Percentiles rank a stretch among this genome's conserved stretches.
phyloP scores from a whole-genome alignment of 2,329 filamentous ascomycete genomes.

The Penicillium freii region DNA sequence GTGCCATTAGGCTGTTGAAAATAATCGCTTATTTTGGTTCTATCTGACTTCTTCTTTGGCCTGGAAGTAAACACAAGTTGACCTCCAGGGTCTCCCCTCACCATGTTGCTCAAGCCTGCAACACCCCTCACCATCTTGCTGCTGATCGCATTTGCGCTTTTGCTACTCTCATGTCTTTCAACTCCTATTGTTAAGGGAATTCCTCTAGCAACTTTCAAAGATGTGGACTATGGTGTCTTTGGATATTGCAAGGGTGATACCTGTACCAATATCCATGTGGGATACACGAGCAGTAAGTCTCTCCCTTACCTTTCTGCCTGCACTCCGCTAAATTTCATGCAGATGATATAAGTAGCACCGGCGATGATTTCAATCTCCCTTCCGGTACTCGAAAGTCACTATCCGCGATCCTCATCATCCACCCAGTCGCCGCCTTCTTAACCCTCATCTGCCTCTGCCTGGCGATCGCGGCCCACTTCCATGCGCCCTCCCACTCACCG shows the following conservation, averaged over 20 bases:
- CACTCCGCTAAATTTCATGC: conserved; percentile 9
- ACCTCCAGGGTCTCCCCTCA: conserved; percentile 11
- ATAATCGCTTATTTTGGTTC: background rate
- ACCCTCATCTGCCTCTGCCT: conserved; percentile 81
- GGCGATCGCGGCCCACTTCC: conserved; percentile 78
- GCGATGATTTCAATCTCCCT: conserved; percentile 59
- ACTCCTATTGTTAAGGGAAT: conserved; percentile 85
- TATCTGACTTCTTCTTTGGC: background rate
- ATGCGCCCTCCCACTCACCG: conserved; percentile 82
- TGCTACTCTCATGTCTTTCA: conserved; percentile 85
- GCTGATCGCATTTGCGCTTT: conserved; percentile 76
- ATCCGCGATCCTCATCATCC: conserved; percentile 87
- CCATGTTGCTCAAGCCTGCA: conserved; percentile 80
- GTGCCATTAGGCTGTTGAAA: background rate
- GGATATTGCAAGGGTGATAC: conserved; percentile 69
- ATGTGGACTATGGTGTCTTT: conserved; percentile 86
- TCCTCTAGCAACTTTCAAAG: conserved; percentile 73
- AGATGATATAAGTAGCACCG: conserved; percentile 41
- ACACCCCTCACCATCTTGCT: conserved; percentile 87
- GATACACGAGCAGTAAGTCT: conserved; percentile 76
- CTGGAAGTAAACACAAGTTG: background rate
- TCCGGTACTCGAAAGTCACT: conserved; percentile 67
- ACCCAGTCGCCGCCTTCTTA: conserved; percentile 84
- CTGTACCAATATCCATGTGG: conserved; percentile 75
- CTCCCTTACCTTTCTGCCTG: conserved; percentile 16